Evolutionary conservation across 352 stramenopile genomes (phyloP), one percentile per base, ranked within the genome.

Genomic region (Phytophthora pinifolia): DNA sequence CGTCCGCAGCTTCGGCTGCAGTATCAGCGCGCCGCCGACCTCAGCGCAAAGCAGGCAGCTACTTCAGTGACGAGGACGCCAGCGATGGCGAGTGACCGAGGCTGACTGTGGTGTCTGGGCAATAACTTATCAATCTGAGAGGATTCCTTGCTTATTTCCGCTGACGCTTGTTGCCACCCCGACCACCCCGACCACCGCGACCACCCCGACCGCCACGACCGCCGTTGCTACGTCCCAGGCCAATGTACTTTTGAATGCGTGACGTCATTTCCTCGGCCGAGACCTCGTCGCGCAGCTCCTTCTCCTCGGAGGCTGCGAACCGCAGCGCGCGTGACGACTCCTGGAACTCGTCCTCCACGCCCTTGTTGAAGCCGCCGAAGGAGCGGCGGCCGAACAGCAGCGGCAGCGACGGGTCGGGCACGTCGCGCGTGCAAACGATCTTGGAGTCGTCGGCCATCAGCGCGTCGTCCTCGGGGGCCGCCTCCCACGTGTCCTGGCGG

Each of bases 241-340:
- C 83, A 41, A 81, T 91, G 72, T 94, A 94, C 58, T 92, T 94
- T 45, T 81, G 70, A 81, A 94, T 94, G 33, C 83, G 74, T 17
- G 72, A 72, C 31, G 79, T 72, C 83, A 94, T 94, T 35, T 94
- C 83, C 43, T 94, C 67, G 5, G 83, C 81, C 17, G 83, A 94
- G 9, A 94, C 67, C 48, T 94, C 83, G 10, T 93, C 83, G n/a
- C 67, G 76, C 32, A 87, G 59, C 37, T 87, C 83, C 32, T 76
- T 85, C 60, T 86, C 79, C 39, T 94, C 78, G 9, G 79, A 79
- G 27, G 69, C 81, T 0, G 72, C 70, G 33, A 83, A 86, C 25
- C 76, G 79, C 45, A 79, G 59, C 60, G 83, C 74, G 15, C 76
- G 72, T 13, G 62, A 76, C 7, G 67, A 69, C 12, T 88, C 75